Conservation (phyloP, 2,329 filamentous ascomycete genomes). For the Esteya vermicola region DNA sequence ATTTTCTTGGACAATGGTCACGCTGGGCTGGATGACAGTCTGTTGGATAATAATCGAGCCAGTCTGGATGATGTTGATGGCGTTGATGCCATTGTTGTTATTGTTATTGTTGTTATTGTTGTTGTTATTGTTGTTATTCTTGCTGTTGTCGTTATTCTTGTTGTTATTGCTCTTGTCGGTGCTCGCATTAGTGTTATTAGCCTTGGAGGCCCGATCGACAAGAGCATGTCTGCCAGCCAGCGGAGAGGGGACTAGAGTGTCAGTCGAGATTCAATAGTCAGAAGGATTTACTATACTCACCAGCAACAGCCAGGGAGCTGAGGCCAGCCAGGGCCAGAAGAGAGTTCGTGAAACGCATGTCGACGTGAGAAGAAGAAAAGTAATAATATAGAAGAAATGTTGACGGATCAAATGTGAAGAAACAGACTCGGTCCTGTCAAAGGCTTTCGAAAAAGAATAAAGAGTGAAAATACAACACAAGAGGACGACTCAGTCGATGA, state of each 20-base stretch:
- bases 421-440: too few species aligned
- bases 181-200: constrained; percentile 11
- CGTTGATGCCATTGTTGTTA: constrained; percentile 10
- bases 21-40: constrained; percentile 15
- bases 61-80: constrained; percentile 10
- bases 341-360: constrained; percentile 15
- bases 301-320: constrained; percentile 14
- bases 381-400: neutral
- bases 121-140: constrained; percentile 14
- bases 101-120: constrained; percentile 8
- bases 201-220: constrained; percentile 5
- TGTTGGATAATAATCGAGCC: constrained; percentile 18
- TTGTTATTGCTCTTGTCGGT: constrained; percentile 5
- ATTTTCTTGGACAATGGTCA: constrained; percentile 22
- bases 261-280: too few species aligned
- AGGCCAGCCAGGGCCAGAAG: constrained; percentile 16
- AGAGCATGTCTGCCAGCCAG: too few species aligned
- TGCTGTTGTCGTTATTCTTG: constrained; percentile 1
- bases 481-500: neutral
- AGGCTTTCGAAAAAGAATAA: constrained; percentile 4
- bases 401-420: too few species aligned
- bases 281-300: constrained; percentile 12
- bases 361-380: constrained; percentile 1
- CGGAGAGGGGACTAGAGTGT: too few species aligned
- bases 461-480: constrained; percentile 6